Evolutionary conservation across 768 basidiomycete genomes (phyloP).

Genomic region (Pholiota conissans): DNA sequence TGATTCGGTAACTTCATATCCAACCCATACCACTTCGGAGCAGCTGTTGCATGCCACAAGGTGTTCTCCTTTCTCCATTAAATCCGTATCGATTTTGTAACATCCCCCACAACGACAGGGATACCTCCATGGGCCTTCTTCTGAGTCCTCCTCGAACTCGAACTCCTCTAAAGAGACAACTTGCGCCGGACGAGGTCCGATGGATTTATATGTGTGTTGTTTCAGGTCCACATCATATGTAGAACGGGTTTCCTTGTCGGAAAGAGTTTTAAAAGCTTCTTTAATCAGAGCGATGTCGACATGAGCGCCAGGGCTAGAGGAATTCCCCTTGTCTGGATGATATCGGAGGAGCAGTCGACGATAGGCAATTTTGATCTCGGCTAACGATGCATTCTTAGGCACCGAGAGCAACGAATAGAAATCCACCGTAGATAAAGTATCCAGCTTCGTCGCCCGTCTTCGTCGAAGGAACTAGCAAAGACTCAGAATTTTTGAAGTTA

Average conservation of each 20-base stretch:
- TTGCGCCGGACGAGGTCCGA: constrained; percentile 69
- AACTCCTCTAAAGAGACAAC: constrained; percentile 81
- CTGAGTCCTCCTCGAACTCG: constrained; percentile 21
- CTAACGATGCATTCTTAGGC: constrained; percentile 43
- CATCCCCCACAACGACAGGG: constrained; percentile 73
- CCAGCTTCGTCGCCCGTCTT: constrained; percentile 16
- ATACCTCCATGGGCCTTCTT: constrained; percentile 51
- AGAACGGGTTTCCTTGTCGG: constrained; percentile 45
- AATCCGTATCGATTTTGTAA: constrained; percentile 55
- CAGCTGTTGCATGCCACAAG: constrained; percentile 73
- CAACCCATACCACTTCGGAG: constrained; percentile 86
- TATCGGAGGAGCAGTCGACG: constrained; percentile 60
- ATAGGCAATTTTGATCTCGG: constrained; percentile 69
- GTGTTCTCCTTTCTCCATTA: constrained; percentile 73
- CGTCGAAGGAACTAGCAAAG: no score
- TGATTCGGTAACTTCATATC: constrained; percentile 50
- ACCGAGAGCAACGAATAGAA: constrained; percentile 64
- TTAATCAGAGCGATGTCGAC: constrained; percentile 61
- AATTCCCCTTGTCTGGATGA: constrained; percentile 53
- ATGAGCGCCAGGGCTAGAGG: constrained; percentile 7
- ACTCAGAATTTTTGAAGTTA: no score
- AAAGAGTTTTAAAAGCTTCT: constrained; percentile 66
- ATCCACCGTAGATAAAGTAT: constrained; percentile 31
- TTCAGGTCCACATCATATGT: constrained; percentile 44
- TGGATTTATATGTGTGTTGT: constrained; percentile 5